These are phyloP conservation scores for Ganoderma lingzhi DNA, from an alignment of 1,284 basidiomycete species.

Conservation along the genomic window DNA sequence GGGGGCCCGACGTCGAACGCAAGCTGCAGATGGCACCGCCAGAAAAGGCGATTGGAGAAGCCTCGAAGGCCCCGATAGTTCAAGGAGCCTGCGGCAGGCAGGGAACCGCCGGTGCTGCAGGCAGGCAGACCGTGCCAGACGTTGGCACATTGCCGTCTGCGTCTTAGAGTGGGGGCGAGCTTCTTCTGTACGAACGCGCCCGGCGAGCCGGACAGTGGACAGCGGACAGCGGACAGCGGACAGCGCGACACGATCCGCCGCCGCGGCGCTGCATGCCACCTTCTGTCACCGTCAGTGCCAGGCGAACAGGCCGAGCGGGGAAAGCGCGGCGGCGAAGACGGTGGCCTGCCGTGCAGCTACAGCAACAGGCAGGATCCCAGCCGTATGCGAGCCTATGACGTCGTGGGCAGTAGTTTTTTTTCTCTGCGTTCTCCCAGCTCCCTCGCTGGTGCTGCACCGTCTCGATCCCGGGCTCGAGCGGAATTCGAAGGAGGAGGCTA, in stretches of 20 bases:
- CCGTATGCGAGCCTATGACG: constrained; percentile 8
- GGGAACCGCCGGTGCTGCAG: constrained; percentile 3
- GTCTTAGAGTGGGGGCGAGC: constrained; percentile 6
- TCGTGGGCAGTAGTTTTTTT: constrained; percentile 1
- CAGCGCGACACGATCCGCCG: constrained; percentile 4
- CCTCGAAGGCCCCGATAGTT: constrained; percentile 16
- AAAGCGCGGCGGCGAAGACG: constrained; percentile 1
- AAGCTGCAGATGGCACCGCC: not conserved
- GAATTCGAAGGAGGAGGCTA: not conserved
- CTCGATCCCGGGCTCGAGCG: constrained; percentile 5
- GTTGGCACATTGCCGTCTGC: not conserved
- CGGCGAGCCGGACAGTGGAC: not conserved
- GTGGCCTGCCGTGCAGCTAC: not conserved
- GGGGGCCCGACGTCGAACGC: not conserved
- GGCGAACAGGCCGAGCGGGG: constrained; percentile 2
- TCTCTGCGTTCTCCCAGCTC: not conserved
- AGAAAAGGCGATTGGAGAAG: not conserved
- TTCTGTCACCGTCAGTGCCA: too few species aligned
- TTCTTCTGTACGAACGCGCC: constrained; percentile 6
- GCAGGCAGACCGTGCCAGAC: not conserved
- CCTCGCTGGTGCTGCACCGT: constrained; percentile 7
- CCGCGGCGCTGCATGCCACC: not conserved
- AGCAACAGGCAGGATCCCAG: constrained; percentile 6
- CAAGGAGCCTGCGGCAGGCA: constrained; percentile 16
- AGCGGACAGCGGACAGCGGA: too few species aligned